Conservation (phyloP, 306 rosid species). For the Pterocarpus macrocarpus region DNA sequence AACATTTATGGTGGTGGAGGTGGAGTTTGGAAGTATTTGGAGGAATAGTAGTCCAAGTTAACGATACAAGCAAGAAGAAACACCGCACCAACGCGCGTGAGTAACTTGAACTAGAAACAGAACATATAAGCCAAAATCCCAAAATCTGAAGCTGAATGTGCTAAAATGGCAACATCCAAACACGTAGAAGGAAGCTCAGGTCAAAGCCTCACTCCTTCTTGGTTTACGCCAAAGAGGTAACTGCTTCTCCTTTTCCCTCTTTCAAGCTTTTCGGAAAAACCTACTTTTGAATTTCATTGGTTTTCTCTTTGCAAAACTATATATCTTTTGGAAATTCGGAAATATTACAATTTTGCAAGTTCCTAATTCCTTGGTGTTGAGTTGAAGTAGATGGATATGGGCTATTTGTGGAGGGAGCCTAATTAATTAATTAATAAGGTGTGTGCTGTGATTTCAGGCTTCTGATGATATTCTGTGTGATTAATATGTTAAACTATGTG, state of each 20-base stretch:
- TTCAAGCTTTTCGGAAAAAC: background rate
- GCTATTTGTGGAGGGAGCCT: background rate
- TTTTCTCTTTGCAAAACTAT: background rate
- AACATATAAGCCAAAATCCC: no score
- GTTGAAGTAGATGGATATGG: background rate
- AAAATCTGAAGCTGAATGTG: background rate
- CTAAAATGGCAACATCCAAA: slow-evolving; percentile 41
- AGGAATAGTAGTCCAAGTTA: no score
- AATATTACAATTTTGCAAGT: background rate
- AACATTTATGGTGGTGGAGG: no score
- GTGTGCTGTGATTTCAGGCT: slow-evolving; percentile 57
- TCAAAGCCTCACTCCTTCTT: slow-evolving; percentile 47
- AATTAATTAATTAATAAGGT: background rate
- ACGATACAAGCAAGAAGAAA: no score
- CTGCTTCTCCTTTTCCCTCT: slow-evolving; percentile 4
- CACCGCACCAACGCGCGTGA: no score
- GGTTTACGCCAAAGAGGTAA: slow-evolving; percentile 61
- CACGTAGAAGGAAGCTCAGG: slow-evolving; percentile 1
- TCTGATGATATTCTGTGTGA: slow-evolving; percentile 68
- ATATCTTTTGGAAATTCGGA: background rate
- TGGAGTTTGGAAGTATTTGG: no score
- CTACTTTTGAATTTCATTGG: slow-evolving; percentile 19
- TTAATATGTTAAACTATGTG: slow-evolving; percentile 79
- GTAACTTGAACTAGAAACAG: no score
- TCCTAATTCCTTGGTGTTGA: background rate